Percentiles rank a stretch among this genome's conserved stretches.
These are phyloP conservation scores for Pythium volutum DNA, from an alignment of 352 stramenopile species.

Conservation along the genomic window DNA sequence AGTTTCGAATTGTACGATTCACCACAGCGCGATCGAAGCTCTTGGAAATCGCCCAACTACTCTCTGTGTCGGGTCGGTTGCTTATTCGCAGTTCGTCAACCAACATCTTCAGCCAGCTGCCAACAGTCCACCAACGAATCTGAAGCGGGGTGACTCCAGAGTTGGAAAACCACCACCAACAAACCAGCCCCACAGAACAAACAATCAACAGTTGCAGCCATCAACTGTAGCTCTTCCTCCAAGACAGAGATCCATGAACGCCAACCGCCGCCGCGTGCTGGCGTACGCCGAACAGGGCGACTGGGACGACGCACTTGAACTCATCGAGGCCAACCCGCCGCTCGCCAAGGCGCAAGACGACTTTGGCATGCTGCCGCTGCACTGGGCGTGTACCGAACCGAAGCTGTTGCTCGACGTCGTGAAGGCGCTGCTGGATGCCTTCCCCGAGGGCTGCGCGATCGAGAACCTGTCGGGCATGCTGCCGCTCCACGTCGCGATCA, in stretches of 20 bases:
- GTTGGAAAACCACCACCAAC: neutral
- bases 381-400: slow-evolving; percentile 79
- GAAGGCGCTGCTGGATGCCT: slow-evolving; percentile 42
- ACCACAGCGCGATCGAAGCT: neutral
- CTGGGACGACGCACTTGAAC: slow-evolving; percentile 48
- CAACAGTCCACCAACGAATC: neutral
- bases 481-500: slow-evolving; percentile 78
- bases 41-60: slow-evolving; percentile 15
- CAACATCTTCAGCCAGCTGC: neutral
- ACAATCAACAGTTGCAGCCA: neutral
- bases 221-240: neutral
- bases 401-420: slow-evolving; percentile 45
- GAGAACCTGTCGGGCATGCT: slow-evolving; percentile 80
- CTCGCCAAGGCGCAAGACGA: slow-evolving; percentile 71
- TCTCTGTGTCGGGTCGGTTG: neutral
- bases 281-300: slow-evolving; percentile 63
- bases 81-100: neutral
- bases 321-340: slow-evolving; percentile 34
- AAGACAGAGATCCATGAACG: slow-evolving; percentile 30
- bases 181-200: neutral
- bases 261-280: slow-evolving; percentile 42
- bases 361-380: slow-evolving; percentile 81
- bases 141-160: slow-evolving; percentile 1
- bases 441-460: slow-evolving; percentile 49
- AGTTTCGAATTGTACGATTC: slow-evolving; percentile 15